Conservation (phyloP, 1,284 basidiomycete genomes). For the Anthracocystis panici-leucophaei region DNA sequence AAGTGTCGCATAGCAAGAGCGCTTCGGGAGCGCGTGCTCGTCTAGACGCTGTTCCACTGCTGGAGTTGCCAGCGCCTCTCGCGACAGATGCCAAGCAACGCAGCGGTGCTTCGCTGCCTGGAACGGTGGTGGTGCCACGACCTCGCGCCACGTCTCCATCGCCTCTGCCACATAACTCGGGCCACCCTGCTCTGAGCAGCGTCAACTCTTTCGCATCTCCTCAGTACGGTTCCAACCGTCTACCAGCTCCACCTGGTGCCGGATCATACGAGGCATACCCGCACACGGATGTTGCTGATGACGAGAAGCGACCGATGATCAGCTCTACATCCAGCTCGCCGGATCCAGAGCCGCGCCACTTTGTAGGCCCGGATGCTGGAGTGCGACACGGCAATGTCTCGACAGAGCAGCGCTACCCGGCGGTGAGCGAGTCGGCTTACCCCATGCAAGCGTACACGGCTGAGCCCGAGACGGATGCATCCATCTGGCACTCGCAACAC, state of each 20-base stretch:
- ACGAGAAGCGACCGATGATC: constrained; percentile 63
- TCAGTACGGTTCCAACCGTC: constrained; percentile 15
- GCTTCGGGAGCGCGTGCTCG: constrained; percentile 57
- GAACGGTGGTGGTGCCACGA: constrained; percentile 49
- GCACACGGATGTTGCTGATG: constrained; percentile 41
- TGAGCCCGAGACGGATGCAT: constrained; percentile 51
- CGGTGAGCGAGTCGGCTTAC: constrained; percentile 52
- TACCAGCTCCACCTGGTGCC: constrained; percentile 20
- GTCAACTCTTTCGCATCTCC: constrained; percentile 21
- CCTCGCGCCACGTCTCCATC: constrained; percentile 52
- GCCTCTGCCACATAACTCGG: constrained; percentile 41
- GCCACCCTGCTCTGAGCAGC: constrained; percentile 33
- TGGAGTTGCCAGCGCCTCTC: constrained; percentile 68
- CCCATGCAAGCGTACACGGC: constrained; percentile 57
- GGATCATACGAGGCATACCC: constrained; percentile 51
- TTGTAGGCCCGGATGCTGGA: constrained; percentile 22
- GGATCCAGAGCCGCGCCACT: constrained; percentile 39
- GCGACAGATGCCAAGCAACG: constrained; percentile 61
- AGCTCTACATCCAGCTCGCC: constrained; percentile 53
- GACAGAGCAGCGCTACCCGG: constrained; percentile 59
- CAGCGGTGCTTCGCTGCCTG: constrained; percentile 33
- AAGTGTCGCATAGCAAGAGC: constrained; percentile 55
- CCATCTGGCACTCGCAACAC: constrained; percentile 23
- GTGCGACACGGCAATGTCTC: constrained; percentile 59
- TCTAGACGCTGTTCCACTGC: constrained; percentile 64